Conservation (phyloP, 176 grass and related monocot species). For the Ensete glaucum region DNA sequence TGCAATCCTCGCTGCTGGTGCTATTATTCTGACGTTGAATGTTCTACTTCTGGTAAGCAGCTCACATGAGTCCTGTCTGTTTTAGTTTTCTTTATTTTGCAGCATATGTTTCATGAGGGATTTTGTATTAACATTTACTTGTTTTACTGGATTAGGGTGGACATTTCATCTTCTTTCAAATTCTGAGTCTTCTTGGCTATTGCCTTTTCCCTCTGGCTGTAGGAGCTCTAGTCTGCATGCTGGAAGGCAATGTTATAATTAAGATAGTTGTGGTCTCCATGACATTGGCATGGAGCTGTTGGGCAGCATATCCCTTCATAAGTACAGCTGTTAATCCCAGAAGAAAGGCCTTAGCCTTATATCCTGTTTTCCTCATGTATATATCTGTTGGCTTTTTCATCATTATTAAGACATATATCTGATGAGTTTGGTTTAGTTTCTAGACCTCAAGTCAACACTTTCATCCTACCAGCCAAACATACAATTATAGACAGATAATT, state of each 20-base stretch:
- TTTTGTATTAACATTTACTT: no score
- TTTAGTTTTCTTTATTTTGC: no score
- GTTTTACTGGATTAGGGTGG: slow-evolving; percentile 40
- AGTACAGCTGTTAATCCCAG: slow-evolving; percentile 87
- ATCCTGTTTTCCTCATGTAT: slow-evolving; percentile 97
- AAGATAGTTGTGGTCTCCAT: slow-evolving; percentile 76
- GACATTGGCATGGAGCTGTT: slow-evolving; percentile 91
- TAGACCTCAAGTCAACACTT: no score
- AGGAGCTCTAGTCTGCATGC: slow-evolving; percentile 74
- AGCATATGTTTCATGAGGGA: no score
- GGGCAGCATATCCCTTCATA: slow-evolving; percentile 99
- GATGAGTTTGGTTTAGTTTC: no score
- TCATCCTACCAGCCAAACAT: no score
- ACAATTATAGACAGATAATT: no score
- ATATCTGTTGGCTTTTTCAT: slow-evolving; percentile 93
- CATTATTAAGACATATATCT: slow-evolving; percentile 41
- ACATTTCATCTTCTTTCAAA: slow-evolving; percentile 97
- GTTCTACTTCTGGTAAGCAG: slow-evolving; percentile 89
- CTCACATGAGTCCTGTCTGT: neutral
- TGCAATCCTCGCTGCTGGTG: slow-evolving; percentile 77
- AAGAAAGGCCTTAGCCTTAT: slow-evolving; percentile 83
- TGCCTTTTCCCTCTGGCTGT: slow-evolving; percentile 85
- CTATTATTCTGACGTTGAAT: slow-evolving; percentile 86
- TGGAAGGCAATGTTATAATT: slow-evolving; percentile 76
- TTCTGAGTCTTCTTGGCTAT: slow-evolving; percentile 90